Base-by-base conservation (phyloP, 140 eudicot genomes). In the Erigeron philadelphicus region DNA sequence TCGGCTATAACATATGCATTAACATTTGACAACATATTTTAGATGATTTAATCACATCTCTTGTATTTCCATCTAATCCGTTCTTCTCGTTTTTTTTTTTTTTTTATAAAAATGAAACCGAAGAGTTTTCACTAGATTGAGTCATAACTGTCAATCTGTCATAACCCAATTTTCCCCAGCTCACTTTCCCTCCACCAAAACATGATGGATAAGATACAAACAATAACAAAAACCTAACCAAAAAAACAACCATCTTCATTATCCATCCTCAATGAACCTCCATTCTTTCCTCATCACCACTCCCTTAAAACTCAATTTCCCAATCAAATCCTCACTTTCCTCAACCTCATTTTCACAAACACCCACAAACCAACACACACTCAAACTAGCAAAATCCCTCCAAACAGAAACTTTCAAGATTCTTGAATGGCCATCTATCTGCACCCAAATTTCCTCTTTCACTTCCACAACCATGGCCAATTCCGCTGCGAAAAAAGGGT, bases 341-440 rank as follows among this genome's bases (percentile, higher is more conserved):
- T 16, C 18, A 16, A 6, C 61, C 10, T 8, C 17, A 55, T 55
- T 11, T 11, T 62, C 65, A 12, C 77, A 77, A 48, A 43, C 11
- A 25, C 31, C 77, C 13, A 25, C 76, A 4, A n/a, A 80, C 54
- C 63, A 65, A 47, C 82, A 67, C 78, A 81, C 80, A 9, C 67
- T 79, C 82, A 68, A 70, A 11, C 87, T 87, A 72, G 76, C 86
- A 44, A 73, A 87, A 17, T 78, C 90, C n/a, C 88, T 91, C 58
- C 97, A 85, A 38, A 38, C 70, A 65, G 86, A 86, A 55, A 88
- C 95, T 13, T 75, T 91, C 13, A 72, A 79, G 66, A 86, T 77
- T 73, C 90, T 91, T 2, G 97, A 91, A 86, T 91, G 97, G 97
- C 86, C 90, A n/a, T 76, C 88, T 8, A 48, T 91, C 17, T 91